phyloP scores from a whole-genome alignment of 163 green algal species.

The Chloroidium sp. region DNA sequence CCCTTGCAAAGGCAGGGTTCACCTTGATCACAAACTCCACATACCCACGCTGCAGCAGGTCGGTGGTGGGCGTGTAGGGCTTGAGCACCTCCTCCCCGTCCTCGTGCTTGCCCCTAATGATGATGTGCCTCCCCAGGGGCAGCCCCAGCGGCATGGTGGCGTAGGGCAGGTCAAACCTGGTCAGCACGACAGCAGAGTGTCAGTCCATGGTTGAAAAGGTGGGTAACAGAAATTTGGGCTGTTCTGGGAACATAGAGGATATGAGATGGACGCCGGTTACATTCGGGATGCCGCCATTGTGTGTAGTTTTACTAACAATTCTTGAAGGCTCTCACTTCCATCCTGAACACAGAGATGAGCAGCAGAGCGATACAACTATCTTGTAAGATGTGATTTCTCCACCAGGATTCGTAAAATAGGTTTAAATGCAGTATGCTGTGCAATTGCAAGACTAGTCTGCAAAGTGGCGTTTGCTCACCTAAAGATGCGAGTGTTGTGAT shows the following conservation, averaged over 20 bases:
- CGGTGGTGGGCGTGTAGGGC: slow-evolving; percentile 75
- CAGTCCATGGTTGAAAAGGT: not conserved
- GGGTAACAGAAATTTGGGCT: no score
- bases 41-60: slow-evolving; percentile 49
- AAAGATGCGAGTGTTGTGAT: slow-evolving; percentile 72
- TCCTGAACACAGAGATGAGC: not conserved
- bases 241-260: no score
- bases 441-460: not conserved
- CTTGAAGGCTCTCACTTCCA: no score
- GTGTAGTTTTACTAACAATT: no score
- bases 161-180: slow-evolving; percentile 56
- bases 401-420: no score
- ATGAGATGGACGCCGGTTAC: no score
- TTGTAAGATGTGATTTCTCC: not conserved
- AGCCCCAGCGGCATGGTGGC: slow-evolving; percentile 57
- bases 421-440: not conserved
- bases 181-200: not conserved
- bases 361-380: not conserved
- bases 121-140: slow-evolving; percentile 79
- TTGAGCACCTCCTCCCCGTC: slow-evolving; percentile 57
- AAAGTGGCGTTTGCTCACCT: slow-evolving; percentile 12
- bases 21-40: slow-evolving; percentile 97
- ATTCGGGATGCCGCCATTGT: no score
- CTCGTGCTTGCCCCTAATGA: slow-evolving; percentile 40
- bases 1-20: not conserved